Evolutionary conservation across 495 filamentous ascomycete species (phyloP).

Genomic region (Xylaria nigripes): DNA sequence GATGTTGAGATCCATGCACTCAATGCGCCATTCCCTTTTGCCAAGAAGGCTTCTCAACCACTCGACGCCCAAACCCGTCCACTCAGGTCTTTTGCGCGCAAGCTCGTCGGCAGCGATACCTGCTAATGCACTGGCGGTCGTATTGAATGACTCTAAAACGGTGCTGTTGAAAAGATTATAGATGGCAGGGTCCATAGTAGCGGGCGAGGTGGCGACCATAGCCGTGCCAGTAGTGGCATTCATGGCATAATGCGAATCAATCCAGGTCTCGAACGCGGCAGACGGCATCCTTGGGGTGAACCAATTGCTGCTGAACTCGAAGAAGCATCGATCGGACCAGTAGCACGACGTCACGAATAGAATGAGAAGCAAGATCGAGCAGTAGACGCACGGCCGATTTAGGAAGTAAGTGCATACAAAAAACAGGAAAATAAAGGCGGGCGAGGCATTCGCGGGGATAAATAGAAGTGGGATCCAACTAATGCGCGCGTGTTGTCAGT

Average conservation of each 20-base stretch:
- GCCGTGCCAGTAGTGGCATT: slow-evolving; percentile 4
- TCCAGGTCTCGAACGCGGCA: slow-evolving; percentile 10
- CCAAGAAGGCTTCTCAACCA: slow-evolving; percentile 74
- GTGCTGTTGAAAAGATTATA: slow-evolving; percentile 34
- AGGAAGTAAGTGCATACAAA: slow-evolving; percentile 84
- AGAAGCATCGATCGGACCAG: slow-evolving; percentile 86
- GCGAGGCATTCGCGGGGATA: slow-evolving; percentile 70
- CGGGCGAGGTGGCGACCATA: slow-evolving; percentile 23
- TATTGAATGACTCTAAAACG: slow-evolving; percentile 56
- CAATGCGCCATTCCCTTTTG: slow-evolving; percentile 69
- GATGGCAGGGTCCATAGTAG: slow-evolving; percentile 27
- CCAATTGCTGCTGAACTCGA: slow-evolving; percentile 77
- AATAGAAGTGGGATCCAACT: slow-evolving; percentile 69
- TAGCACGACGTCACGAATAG: slow-evolving; percentile 84
- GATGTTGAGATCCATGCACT: slow-evolving; percentile 76
- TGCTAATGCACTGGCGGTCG: slow-evolving; percentile 57
- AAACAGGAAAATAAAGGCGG: slow-evolving; percentile 83
- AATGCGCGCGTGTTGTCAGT: slow-evolving; percentile 3
- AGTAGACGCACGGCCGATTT: slow-evolving; percentile 85
- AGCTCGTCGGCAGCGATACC: slow-evolving; percentile 58
- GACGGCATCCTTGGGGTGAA: slow-evolving; percentile 54
- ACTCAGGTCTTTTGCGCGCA: slow-evolving; percentile 50
- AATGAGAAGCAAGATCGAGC: slow-evolving; percentile 78
- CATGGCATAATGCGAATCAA: slow-evolving; percentile 5
- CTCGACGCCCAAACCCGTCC: slow-evolving; percentile 74